Evolutionary conservation across 2,329 filamentous ascomycete genomes (phyloP).

Genomic region (Clonostachys rhizophaga): DNA sequence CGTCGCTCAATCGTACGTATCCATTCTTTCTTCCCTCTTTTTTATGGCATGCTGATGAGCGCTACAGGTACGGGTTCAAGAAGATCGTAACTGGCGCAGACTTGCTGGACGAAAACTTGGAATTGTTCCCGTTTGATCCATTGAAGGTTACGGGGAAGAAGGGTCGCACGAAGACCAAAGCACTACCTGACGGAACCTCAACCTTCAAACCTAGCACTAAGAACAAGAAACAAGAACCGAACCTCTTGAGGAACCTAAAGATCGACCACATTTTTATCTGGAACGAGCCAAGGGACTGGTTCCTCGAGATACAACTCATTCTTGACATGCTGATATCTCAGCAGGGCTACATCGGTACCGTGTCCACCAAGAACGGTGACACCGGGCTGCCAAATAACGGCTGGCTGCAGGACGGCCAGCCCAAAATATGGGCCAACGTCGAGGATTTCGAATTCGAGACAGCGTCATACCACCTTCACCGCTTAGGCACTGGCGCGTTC

Average conservation of each 20-base stretch:
- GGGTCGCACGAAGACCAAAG: not conserved
- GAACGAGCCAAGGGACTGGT: constrained; percentile 96
- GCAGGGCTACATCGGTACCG: constrained; percentile 75
- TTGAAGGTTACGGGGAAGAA: not conserved
- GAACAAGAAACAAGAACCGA: too few species aligned
- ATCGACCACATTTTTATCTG: constrained; percentile 91
- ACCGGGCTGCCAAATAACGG: constrained; percentile 61
- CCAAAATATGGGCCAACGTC: constrained; percentile 82
- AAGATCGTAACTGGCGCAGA: constrained; percentile 84
- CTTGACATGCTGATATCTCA: constrained; percentile 77
- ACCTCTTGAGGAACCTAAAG: constrained; percentile 41
- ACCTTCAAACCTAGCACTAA: too few species aligned
- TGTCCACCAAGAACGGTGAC: constrained; percentile 68
- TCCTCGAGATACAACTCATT: constrained; percentile 80
- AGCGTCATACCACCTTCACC: constrained; percentile 69
- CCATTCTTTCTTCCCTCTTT: constrained; percentile 7
- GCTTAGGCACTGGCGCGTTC: constrained; percentile 90
- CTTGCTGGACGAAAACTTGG: constrained; percentile 68
- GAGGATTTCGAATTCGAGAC: constrained; percentile 88
- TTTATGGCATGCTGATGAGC: constrained; percentile 1
- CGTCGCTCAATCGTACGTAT: constrained; percentile 62
- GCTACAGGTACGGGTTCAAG: constrained; percentile 61
- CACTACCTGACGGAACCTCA: too few species aligned
- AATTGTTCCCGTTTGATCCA: constrained; percentile 76
- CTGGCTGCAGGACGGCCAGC: constrained; percentile 81